phyloP scores from a whole-genome alignment of 805 yeast genomes.

The Candida hungchunana region DNA sequence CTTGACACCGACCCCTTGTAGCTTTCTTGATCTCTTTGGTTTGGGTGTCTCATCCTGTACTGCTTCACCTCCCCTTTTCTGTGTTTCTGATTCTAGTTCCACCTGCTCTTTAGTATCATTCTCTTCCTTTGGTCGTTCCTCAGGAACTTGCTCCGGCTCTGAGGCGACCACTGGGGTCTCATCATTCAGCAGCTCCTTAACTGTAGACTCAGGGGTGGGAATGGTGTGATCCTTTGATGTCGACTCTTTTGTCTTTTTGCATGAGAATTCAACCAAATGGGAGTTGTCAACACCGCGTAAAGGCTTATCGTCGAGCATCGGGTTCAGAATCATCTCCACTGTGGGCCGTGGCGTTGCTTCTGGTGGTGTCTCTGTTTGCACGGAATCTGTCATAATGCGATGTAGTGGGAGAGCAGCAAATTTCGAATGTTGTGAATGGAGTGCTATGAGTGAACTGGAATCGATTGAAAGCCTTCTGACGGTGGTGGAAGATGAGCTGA shows the following conservation, averaged over 20 bases:
- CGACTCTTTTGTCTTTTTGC: no score
- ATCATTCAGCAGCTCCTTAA: background rate
- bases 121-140: conserved; percentile 1
- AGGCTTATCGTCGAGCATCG: no score
- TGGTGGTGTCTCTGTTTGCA: conserved; percentile 1
- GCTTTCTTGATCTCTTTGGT: conserved; percentile 22
- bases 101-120: background rate
- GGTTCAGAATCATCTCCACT: no score
- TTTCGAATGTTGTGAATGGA: no score
- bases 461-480: no score
- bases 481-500: no score
- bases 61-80: conserved; percentile 9
- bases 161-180: background rate
- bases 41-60: conserved; percentile 8
- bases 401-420: background rate
- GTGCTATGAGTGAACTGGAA: no score
- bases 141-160: background rate
- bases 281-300: no score
- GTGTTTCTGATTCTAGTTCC: background rate
- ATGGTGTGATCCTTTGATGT: no score
- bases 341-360: no score
- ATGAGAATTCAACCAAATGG: no score
- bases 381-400: background rate
- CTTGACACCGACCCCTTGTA: conserved; percentile 26
- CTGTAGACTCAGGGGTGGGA: conserved; percentile 2